phyloP scores from a whole-genome alignment of 257 asterid species.

The Solanum habrochaites region DNA sequence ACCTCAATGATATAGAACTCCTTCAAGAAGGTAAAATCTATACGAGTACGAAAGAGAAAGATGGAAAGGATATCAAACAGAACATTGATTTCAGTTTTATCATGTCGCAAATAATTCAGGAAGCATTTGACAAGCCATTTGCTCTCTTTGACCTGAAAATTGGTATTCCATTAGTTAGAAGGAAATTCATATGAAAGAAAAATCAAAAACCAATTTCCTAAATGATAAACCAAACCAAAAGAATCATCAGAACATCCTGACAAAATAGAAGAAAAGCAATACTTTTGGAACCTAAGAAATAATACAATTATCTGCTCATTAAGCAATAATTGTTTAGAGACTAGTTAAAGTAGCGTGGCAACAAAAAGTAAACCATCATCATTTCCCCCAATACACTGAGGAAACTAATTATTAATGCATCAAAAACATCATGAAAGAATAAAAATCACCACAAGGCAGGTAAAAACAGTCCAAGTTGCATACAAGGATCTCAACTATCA shows the following conservation, averaged over 20 bases:
- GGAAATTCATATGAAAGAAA: background rate
- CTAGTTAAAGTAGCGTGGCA: background rate
- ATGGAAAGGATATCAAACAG: slow-evolving; percentile 87
- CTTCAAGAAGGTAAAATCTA: slow-evolving; percentile 93
- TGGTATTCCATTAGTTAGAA: background rate
- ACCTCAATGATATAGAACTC: slow-evolving; percentile 98
- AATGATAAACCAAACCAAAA: background rate
- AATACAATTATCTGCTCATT: background rate
- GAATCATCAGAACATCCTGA: background rate
- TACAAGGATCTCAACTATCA: background rate
- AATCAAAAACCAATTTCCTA: background rate
- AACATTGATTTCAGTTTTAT: slow-evolving; percentile 72
- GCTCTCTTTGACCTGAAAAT: slow-evolving; percentile 95
- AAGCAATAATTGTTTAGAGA: background rate
- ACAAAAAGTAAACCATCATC: background rate
- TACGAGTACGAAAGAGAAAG: slow-evolving; percentile 83
- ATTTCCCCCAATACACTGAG: background rate
- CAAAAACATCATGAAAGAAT: background rate
- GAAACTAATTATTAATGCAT: background rate
- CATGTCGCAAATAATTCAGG: slow-evolving; percentile 85
- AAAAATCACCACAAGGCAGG: background rate
- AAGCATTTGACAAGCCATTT: slow-evolving; percentile 99
- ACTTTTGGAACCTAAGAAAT: background rate
- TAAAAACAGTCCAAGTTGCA: background rate
- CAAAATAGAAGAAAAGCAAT: background rate